Percentiles rank a stretch among this genome's conserved stretches.
phyloP scores from a whole-genome alignment of 352 stramenopile genomes.

The Pythium monospermum region DNA sequence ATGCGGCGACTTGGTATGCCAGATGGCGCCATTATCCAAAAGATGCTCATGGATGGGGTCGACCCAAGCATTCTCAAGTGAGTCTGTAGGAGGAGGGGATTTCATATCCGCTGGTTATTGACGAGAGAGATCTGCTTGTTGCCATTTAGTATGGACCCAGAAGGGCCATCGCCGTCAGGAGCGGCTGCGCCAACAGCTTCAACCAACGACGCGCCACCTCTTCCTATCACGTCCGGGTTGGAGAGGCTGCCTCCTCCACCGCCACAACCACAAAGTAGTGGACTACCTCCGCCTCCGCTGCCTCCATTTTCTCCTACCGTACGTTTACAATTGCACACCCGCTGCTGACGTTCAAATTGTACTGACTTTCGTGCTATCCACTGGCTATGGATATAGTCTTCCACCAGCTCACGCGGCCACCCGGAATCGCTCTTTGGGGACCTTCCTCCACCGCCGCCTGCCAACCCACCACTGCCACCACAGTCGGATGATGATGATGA shows the following conservation, averaged over 20 bases:
- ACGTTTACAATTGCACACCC: too few species aligned
- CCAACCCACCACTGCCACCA: constrained; percentile 29
- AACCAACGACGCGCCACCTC: constrained; percentile 7
- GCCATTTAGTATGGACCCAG: constrained; percentile 59
- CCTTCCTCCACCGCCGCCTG: constrained; percentile 33
- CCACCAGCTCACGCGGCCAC: constrained; percentile 34
- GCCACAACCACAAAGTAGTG: not conserved
- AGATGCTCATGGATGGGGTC: constrained; percentile 76
- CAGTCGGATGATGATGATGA: constrained; percentile 38
- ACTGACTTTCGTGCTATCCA: constrained; percentile 5
- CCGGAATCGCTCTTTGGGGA: constrained; percentile 48
- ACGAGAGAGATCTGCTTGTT: too few species aligned
- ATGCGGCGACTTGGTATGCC: constrained; percentile 74
- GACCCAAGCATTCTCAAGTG: constrained; percentile 52
- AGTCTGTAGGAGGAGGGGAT: not conserved
- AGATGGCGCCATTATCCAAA: constrained; percentile 69
- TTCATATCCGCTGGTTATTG: not conserved
- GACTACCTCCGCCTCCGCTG: constrained; percentile 21
- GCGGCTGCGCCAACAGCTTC: constrained; percentile 22
- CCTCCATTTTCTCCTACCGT: constrained; percentile 58
- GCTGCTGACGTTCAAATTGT: too few species aligned
- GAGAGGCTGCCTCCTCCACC: too few species aligned
- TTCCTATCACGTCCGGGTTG: constrained; percentile 13
- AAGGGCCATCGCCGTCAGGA: constrained; percentile 66
- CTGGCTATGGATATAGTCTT: constrained; percentile 17